phyloP scores from a whole-genome alignment of 768 basidiomycete genomes.

The Boletus pseudopeckii region DNA sequence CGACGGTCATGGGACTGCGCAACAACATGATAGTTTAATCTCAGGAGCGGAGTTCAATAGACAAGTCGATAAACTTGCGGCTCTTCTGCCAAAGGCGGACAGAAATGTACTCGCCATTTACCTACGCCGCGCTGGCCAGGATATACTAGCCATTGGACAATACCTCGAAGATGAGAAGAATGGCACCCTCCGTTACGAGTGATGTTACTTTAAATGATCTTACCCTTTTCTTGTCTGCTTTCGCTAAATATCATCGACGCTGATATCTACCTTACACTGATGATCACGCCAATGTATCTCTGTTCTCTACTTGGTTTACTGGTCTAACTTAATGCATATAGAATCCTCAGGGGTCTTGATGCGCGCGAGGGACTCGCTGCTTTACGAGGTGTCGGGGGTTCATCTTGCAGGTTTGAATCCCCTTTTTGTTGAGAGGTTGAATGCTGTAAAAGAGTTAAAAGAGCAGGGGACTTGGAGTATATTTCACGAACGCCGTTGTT shows the following conservation, averaged over 20 bases:
- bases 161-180: slow-evolving; percentile 84
- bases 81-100: slow-evolving; percentile 72
- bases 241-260: slow-evolving; percentile 6
- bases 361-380: background rate
- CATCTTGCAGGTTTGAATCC: slow-evolving; percentile 47
- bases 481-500: slow-evolving; percentile 28
- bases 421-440: slow-evolving; percentile 41
- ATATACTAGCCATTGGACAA: slow-evolving; percentile 82
- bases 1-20: slow-evolving; percentile 18
- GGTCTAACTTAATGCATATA: slow-evolving; percentile 17
- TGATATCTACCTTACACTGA: slow-evolving; percentile 15
- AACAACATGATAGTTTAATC: background rate
- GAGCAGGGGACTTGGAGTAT: background rate
- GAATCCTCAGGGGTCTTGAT: background rate
- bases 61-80: slow-evolving; percentile 69
- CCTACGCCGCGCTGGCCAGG: slow-evolving; percentile 69
- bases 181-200: slow-evolving; percentile 49
- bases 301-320: slow-evolving; percentile 12
- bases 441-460: slow-evolving; percentile 32
- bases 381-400: background rate
- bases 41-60: slow-evolving; percentile 49
- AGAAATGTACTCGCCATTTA: slow-evolving; percentile 65
- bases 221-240: slow-evolving; percentile 3
- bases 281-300: slow-evolving; percentile 19
- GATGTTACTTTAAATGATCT: slow-evolving; percentile 6